Evolutionary conservation across 495 filamentous ascomycete genomes (phyloP), one percentile per base, ranked within the genome.

Genomic region (Bacidia rubella): DNA sequence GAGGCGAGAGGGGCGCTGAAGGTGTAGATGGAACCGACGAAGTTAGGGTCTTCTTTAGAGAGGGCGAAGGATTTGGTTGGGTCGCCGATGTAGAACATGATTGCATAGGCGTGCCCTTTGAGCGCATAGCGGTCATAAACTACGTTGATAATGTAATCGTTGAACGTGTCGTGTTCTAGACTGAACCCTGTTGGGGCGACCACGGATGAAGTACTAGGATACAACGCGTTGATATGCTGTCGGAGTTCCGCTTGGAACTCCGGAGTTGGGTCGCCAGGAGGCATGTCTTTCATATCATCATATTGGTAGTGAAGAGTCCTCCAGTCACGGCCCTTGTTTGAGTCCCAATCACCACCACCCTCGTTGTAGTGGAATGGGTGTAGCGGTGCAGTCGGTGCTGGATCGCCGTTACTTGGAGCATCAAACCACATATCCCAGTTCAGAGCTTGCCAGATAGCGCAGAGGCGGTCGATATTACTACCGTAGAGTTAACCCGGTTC

Each of bases 371-470:
- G 17, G 20, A 47, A 47, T 15, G 45, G 22, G n/a, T 11, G 45
- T n/a, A 47, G 22, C 12, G 20, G 15, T 7, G 25, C 4, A 21
- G 45, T 26, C 7, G 45, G 45, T 43, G 22, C 3, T 5, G 40
- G 40, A 43, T 43, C 11, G 32, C 32, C 45, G 3, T 47, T 24
- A 2, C 23, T 26, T 19, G 0, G 45, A 11, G n/a, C 23, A 26
- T 47, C 21, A 24, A 47, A 47, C 45, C 45, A 47, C 45, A 11
- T 47, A 17, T 47, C 11, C 45, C 45, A 47, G 38, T 50, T 21
- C 5, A 50, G 24, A 20, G 47, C 38, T 35, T 50, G 47, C 47
- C 47, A 50, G 2, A 50, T 50, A n/a, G 47, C 47, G 26, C 12
- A 17, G 21, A 50, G 25, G n/a, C 47, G 47, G 11, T 50, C 47